phyloP scores from a whole-genome alignment of 2,329 filamentous ascomycete species.

The Fusarium verticillioides region DNA sequence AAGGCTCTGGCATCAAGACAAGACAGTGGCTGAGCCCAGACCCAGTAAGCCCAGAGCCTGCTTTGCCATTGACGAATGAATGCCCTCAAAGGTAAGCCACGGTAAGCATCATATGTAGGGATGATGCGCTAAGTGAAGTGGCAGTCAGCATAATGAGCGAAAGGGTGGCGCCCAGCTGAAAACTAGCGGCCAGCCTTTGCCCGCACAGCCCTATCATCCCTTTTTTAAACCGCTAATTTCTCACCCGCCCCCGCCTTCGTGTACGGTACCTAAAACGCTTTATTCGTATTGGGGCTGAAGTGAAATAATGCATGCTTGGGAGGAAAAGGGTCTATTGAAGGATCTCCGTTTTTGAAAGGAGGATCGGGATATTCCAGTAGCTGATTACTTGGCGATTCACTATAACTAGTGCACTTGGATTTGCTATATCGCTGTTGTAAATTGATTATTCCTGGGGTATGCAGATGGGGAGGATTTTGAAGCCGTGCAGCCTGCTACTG shows the following conservation, averaged over 20 bases:
- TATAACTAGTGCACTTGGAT: fast-evolving
- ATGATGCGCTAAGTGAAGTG: background rate
- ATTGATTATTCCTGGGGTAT: background rate
- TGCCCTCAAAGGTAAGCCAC: background rate
- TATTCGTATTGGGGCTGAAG: background rate
- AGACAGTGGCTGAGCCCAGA: background rate
- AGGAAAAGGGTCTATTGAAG: too few species aligned
- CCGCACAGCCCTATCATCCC: background rate
- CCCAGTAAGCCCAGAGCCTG: background rate
- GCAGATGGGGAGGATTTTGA: fast-evolving
- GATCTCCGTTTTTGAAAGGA: background rate
- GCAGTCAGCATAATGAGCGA: background rate
- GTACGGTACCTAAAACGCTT: background rate
- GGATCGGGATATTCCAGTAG: background rate
- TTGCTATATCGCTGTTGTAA: fast-evolving
- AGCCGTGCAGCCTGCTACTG: background rate
- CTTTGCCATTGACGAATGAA: slow-evolving; percentile 5
- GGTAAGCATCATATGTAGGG: background rate
- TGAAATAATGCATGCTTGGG: background rate
- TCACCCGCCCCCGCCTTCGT: background rate
- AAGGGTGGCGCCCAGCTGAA: slow-evolving; percentile 19
- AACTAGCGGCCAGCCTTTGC: background rate
- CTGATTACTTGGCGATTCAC: background rate
- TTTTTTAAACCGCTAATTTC: slow-evolving; percentile 8
- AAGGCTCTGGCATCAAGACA: background rate